Conservation (phyloP, 2,329 filamentous ascomycete species). For the Eurotiales sp. region DNA sequence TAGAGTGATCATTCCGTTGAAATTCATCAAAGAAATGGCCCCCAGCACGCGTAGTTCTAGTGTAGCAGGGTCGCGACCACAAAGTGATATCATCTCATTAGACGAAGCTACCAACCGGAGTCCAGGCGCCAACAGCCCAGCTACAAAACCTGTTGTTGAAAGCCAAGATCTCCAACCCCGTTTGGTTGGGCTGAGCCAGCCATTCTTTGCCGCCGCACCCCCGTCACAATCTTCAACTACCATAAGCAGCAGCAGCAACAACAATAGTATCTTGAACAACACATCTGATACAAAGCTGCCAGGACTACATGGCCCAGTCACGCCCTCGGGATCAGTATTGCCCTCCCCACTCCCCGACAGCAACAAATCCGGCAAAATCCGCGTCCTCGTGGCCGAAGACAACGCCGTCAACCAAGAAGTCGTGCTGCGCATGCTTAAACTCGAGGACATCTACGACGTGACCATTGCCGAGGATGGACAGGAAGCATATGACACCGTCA, state of each 20-base stretch:
- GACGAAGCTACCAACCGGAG: slow-evolving; percentile 24
- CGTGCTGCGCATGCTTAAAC: slow-evolving; percentile 57
- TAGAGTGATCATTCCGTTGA: slow-evolving; percentile 75
- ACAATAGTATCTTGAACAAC: not conserved
- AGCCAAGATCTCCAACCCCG: slow-evolving; percentile 66
- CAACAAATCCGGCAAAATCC: slow-evolving; percentile 62
- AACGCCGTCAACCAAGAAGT: slow-evolving; percentile 64
- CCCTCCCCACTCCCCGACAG: slow-evolving; percentile 53
- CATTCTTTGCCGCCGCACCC: slow-evolving; percentile 61
- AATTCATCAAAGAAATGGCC: slow-evolving; percentile 66
- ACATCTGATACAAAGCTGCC: slow-evolving; percentile 1
- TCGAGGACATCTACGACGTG: slow-evolving; percentile 61
- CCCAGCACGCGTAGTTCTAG: slow-evolving; percentile 32
- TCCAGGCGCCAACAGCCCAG: slow-evolving; percentile 19
- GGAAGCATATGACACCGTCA: slow-evolving; percentile 83
- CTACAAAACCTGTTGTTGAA: slow-evolving; percentile 46
- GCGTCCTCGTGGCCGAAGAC: slow-evolving; percentile 82
- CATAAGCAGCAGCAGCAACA: not conserved
- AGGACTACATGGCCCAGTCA: not conserved
- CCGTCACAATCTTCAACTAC: slow-evolving; percentile 5
- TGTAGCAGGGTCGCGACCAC: slow-evolving; percentile 27
- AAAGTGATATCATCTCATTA: slow-evolving; percentile 25
- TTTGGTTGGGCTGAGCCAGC: slow-evolving; percentile 75
- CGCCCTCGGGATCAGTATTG: slow-evolving; percentile 54
- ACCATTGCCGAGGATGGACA: slow-evolving; percentile 83